A percentile compares a stretch with the other conserved stretches of the same genome.
Conservation (phyloP, 495 filamentous ascomycete species). For the Aspergillus hancockii region DNA sequence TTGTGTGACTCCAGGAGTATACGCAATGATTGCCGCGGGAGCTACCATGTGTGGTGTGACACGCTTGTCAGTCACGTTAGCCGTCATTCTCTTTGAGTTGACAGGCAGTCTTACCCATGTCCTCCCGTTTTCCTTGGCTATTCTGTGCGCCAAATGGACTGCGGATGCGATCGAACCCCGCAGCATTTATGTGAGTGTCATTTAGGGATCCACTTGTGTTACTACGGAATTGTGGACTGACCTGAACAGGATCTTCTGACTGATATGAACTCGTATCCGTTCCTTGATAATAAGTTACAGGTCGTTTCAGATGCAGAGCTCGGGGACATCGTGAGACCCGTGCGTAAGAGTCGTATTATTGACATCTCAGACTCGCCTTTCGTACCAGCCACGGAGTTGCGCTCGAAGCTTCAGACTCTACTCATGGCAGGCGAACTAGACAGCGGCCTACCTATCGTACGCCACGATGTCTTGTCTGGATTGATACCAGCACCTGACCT, state of each 20-base stretch:
- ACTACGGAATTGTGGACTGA: slow-evolving; percentile 21
- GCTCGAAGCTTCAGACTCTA: slow-evolving; percentile 75
- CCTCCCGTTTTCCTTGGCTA: slow-evolving; percentile 87
- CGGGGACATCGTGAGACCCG: slow-evolving; percentile 77
- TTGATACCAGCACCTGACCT: slow-evolving; percentile 93
- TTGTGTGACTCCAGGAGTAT: slow-evolving; percentile 95
- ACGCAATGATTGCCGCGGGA: slow-evolving; percentile 91
- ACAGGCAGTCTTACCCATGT: slow-evolving; percentile 95
- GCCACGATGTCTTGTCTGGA: slow-evolving; percentile 77
- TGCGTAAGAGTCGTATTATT: slow-evolving; percentile 75
- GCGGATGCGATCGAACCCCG: slow-evolving; percentile 93
- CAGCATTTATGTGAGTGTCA: slow-evolving; percentile 77
- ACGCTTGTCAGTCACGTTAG: slow-evolving; percentile 87
- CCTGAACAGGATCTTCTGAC: slow-evolving; percentile 75
- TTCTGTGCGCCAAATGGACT: slow-evolving; percentile 96
- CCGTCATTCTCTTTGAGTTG: slow-evolving; percentile 93
- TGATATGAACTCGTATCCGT: slow-evolving; percentile 96
- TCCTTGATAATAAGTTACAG: slow-evolving; percentile 90
- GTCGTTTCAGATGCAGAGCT: slow-evolving; percentile 83
- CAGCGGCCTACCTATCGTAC: slow-evolving; percentile 84
- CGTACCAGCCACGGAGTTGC: slow-evolving; percentile 71
- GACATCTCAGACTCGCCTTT: slow-evolving; percentile 81
- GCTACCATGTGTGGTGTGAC: slow-evolving; percentile 99
- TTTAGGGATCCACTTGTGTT: neutral
- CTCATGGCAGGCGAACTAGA: slow-evolving; percentile 89